Evolutionary conservation across 2,329 filamentous ascomycete species (phyloP), one percentile per base, ranked within the genome.

Genomic region (Pseudogymnoascus sp.): DNA sequence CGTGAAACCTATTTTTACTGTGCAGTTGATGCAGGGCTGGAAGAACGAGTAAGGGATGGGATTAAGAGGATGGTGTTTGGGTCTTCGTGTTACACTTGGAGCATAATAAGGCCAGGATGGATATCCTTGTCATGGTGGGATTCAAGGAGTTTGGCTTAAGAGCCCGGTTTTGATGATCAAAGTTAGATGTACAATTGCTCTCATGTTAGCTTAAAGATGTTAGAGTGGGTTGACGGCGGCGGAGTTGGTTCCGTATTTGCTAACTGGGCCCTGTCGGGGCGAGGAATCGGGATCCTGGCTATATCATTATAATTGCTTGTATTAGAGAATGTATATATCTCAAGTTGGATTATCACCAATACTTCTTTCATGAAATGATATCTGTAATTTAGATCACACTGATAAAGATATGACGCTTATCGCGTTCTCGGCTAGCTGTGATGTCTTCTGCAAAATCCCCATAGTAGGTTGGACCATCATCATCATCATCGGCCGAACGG

Each of bases 1-100:
- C 5, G 68, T 73, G 1, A 74, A 74, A 66, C 71, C 72, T 7
- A 69, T 69, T 4, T 74, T 74, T 59, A 64, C 67, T 21, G 71
- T 73, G 18, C 70, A 73, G 56, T 63, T 74, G 38, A 67, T 73
- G 31, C 59, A 61, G 56, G 67, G 65, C 14, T 74, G 72, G 72
- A 73, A 73, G 68, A 68, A 65, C 61, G 64, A 42, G 6, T 56
- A 34, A 56, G 28, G 50, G 50, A 34, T 56, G 28, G 50, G 50
- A 21, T 56, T 56, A 16, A 56, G 50, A 12, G 28, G 16, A 18
- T 10, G 50, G 50, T 56, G 50, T 56, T 56, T 34, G 28, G 28
- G 50, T 34, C 50, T 56, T 56, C 16, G n/a, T 56, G 50, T 56
- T 56, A 34, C 4, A 56, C 28, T 56, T 3, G 50, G 46, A 10